Evolutionary conservation across 2,329 filamentous ascomycete species (phyloP), one percentile per base, ranked within the genome.

Genomic region (Microsporum ferrugineum): DNA sequence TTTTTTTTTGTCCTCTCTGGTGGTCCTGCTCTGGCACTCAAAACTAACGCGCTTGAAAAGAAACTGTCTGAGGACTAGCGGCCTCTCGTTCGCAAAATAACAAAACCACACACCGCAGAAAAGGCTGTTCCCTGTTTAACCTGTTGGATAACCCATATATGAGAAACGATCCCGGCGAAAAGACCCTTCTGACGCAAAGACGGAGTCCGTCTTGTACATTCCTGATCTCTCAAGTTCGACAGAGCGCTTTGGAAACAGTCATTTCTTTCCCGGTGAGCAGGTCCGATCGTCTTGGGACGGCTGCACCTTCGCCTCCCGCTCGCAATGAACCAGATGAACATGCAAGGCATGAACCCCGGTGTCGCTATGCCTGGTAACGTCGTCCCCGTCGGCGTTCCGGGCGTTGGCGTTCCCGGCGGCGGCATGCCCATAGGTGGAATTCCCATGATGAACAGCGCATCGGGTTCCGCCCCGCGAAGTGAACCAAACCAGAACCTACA

Each of bases 351-450:
- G 78, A 80, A 79, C 68, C 78, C 78, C 66, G 79, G 78, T 70
- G 71, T 71, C 61, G 81, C 80, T 63, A 80, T 80, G 62, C 80
- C 81, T 58, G 79, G 83, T 39, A 82, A 82, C 65, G 82, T 80
- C 69, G 78, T 78, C 60, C 79, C 78, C 61, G 79, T 82, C 23
- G 45, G 45, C 27, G 45, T 51, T 3, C 51, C 29, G 51, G 51
- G 51, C 33, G 51, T 36, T 2, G 45, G 45, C 23, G 51, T 55
- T n/a, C 51, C 51, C 66, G 79, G 78, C 70, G 71, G 71, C 60
- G 81, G 80, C 63, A 80, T 80, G 62, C 80, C 81, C 59, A 79
- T 83, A 43, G 82, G 82, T 65, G 82, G 80, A 69, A 78, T 78
- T 61, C 79, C 78, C 61, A 79, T 82, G 77, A 81, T 80, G 75